Conservation (phyloP, 352 stramenopile species). For the Phytophthora cactorum region DNA sequence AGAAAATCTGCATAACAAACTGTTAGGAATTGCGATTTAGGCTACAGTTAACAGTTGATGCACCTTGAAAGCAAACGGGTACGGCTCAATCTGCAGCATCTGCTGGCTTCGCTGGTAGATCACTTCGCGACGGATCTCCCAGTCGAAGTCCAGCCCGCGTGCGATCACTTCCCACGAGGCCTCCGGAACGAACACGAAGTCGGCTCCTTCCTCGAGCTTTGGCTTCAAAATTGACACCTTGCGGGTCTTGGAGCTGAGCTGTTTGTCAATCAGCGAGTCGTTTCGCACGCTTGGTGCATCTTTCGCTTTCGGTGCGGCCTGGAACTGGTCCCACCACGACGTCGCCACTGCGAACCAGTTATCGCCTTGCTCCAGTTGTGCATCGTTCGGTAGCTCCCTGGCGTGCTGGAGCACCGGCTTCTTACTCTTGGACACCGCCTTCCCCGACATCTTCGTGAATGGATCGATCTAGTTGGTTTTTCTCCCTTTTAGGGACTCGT, state of each 20-base stretch:
- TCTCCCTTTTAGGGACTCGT: not conserved
- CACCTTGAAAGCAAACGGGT: slow-evolving; percentile 30
- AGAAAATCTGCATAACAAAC: slow-evolving; percentile 15
- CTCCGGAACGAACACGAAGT: slow-evolving; percentile 31
- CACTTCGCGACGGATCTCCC: slow-evolving; percentile 30
- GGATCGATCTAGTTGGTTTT: not conserved
- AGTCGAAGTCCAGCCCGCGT: slow-evolving; percentile 23
- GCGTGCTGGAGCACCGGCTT: slow-evolving; percentile 9
- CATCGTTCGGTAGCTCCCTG: slow-evolving; percentile 8
- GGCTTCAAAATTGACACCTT: slow-evolving; percentile 27
- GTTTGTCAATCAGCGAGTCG: slow-evolving; percentile 24
- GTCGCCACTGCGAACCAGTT: slow-evolving; percentile 29
- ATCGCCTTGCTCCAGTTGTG: slow-evolving; percentile 24
- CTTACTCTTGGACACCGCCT: slow-evolving; percentile 3
- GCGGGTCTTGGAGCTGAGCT: slow-evolving; percentile 22
- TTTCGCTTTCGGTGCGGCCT: slow-evolving; percentile 3
- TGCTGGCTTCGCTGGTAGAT: slow-evolving; percentile 23
- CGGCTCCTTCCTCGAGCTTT: slow-evolving; percentile 20
- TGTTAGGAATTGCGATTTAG: not conserved
- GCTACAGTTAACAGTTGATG: not conserved
- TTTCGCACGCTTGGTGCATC: slow-evolving; percentile 23
- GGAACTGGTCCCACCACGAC: slow-evolving; percentile 30
- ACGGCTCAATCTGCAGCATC: slow-evolving; percentile 18
- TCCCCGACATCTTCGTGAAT: not conserved
- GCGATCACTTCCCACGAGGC: slow-evolving; percentile 23